These are phyloP conservation scores for Conringia planisiliqua DNA, from an alignment of 345 rosid species.

Conservation along the genomic window DNA sequence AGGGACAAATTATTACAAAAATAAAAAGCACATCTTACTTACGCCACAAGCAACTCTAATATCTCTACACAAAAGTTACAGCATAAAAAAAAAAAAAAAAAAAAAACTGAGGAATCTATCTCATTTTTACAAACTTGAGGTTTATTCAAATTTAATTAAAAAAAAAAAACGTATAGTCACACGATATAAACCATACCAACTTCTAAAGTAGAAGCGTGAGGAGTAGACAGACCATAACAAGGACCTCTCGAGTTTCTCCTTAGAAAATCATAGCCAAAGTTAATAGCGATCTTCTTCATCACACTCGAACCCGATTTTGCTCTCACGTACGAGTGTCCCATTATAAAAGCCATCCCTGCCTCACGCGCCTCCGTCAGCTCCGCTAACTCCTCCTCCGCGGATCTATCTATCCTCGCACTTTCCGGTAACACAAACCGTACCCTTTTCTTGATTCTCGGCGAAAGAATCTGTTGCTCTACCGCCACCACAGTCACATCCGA, in stretches of 20 bases:
- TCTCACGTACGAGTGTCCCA: constrained; percentile 80
- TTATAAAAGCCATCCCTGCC: constrained; percentile 86
- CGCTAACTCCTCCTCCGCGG: constrained; percentile 55
- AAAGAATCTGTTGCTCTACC: constrained; percentile 30
- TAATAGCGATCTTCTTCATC: constrained; percentile 73
- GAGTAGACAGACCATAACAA: constrained; percentile 56
- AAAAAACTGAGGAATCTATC: neutral
- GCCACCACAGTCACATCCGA: constrained; percentile 51
- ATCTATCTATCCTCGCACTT: constrained; percentile 41
- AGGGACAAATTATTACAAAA: constrained; percentile 18
- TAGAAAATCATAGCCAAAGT: constrained; percentile 83
- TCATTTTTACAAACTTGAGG: neutral
- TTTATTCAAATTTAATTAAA: neutral
- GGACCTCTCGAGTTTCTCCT: constrained; percentile 89
- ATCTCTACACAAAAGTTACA: constrained; percentile 17
- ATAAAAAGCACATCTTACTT: constrained; percentile 26
- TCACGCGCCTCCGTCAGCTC: constrained; percentile 91
- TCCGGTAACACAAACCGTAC: constrained; percentile 83
- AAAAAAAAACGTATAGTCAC: constrained; percentile 20
- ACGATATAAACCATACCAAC: constrained; percentile 93
- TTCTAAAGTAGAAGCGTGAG: constrained; percentile 87
- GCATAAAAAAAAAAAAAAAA: neutral
- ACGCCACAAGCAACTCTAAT: constrained; percentile 21
- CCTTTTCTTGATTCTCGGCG: constrained; percentile 46
- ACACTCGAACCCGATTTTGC: constrained; percentile 88